These are phyloP conservation scores for Herpetomonas tarakana DNA, from an alignment of 208 protist genomes.

Conservation along the genomic window DNA sequence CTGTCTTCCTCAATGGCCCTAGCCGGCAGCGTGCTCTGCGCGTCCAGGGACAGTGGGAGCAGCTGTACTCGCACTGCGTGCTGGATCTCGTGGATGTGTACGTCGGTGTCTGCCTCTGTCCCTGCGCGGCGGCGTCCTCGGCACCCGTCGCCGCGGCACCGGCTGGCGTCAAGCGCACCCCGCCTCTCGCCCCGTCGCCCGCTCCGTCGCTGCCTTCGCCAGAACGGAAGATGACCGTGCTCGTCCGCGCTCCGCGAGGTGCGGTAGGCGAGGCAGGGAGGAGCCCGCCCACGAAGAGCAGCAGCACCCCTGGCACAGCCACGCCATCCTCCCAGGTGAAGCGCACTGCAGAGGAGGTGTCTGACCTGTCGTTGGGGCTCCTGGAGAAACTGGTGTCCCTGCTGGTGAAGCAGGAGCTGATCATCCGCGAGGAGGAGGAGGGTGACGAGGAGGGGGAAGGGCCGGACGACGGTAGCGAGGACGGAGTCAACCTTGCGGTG, in stretches of 20 bases:
- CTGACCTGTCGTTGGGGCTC: neutral
- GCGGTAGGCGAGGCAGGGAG: neutral
- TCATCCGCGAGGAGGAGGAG: constrained; percentile 1
- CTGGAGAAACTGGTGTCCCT: neutral
- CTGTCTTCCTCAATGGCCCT: neutral
- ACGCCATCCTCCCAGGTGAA: neutral
- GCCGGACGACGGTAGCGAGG: neutral
- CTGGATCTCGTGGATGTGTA: neutral
- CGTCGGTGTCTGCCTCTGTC: neutral
- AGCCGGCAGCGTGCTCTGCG: too few relatives aligned
- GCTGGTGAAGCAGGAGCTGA: neutral
- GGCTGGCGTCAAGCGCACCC: neutral
- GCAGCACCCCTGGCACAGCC: neutral
- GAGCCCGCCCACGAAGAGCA: neutral
- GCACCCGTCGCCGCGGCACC: neutral
- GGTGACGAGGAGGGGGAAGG: neutral
- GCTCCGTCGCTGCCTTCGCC: too few relatives aligned
- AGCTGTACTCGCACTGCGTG: constrained; percentile 1
- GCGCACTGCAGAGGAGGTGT: neutral
- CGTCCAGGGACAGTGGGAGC: neutral
- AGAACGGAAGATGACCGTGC: neutral
- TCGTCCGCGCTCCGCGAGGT: neutral
- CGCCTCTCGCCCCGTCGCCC: too few relatives aligned
- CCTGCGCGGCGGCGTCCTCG: neutral
- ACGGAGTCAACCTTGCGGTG: too few relatives aligned